phyloP scores from a whole-genome alignment of 2,329 filamentous ascomycete genomes.

The Berkeleyomyces basicola region DNA sequence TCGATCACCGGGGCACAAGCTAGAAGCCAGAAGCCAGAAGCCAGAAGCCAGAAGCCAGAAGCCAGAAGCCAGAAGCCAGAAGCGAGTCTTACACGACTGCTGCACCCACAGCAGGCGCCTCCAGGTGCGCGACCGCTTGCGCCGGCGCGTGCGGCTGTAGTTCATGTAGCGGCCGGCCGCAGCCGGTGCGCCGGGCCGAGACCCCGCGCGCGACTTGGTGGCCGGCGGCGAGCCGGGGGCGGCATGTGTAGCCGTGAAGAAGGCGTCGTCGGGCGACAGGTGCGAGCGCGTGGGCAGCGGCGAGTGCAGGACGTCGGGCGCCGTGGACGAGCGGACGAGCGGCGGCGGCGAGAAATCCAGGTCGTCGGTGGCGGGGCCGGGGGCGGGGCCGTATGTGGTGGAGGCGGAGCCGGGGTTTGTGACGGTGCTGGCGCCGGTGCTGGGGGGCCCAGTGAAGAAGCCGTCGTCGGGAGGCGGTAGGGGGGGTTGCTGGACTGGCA shows the following conservation, averaged over 20 bases:
- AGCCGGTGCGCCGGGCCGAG: constrained; percentile 21
- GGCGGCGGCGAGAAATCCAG: not conserved
- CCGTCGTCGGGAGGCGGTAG: constrained; percentile 61
- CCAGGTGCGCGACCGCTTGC: constrained; percentile 60
- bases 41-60: not conserved
- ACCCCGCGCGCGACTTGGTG: constrained; percentile 13
- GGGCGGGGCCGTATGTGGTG: constrained; percentile 18
- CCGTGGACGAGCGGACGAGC: constrained; percentile 3
- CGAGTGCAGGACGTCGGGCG: constrained; percentile 18
- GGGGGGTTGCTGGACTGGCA: not conserved
- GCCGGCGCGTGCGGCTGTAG: constrained; percentile 41
- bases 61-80: not conserved
- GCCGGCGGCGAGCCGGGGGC: constrained; percentile 32
- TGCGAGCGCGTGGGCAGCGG: constrained; percentile 36
- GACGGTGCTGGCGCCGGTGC: constrained; percentile 20
- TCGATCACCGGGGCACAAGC: constrained; percentile 20
- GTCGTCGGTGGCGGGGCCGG: not conserved
- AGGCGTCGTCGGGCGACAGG: constrained; percentile 73
- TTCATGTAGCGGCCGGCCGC: constrained; percentile 37
- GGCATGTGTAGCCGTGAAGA: constrained; percentile 30
- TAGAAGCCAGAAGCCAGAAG: not conserved
- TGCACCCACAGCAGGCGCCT: constrained; percentile 98
- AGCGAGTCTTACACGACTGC: constrained; percentile 55
- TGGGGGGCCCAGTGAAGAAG: constrained; percentile 35
- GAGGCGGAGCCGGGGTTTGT: constrained; percentile 31